These are phyloP conservation scores for Cordyceps sp. DNA, from an alignment of 2,329 filamentous ascomycete genomes.

Conservation along the genomic window DNA sequence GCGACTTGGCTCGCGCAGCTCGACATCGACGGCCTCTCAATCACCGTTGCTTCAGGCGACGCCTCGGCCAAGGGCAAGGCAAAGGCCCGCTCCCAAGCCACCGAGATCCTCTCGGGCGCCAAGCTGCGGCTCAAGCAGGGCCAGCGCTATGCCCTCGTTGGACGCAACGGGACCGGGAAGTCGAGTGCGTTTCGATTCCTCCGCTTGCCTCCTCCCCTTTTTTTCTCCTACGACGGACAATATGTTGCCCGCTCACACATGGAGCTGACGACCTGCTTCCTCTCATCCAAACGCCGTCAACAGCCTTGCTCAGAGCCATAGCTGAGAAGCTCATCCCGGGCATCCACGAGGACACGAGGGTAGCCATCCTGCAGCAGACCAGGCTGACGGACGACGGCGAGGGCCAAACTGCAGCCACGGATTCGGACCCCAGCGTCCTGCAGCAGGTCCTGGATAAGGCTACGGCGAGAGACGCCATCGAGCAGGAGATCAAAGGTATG, in stretches of 20 bases:
- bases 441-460: slow-evolving; percentile 51
- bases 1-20: slow-evolving; percentile 23
- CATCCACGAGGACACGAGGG: slow-evolving; percentile 46
- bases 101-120: slow-evolving; percentile 56
- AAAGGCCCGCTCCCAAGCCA: slow-evolving; percentile 25
- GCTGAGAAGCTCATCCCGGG: slow-evolving; percentile 66
- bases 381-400: slow-evolving; percentile 16
- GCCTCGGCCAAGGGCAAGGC: slow-evolving; percentile 32
- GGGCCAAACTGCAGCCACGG: slow-evolving; percentile 1
- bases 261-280: too few species aligned
- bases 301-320: slow-evolving; percentile 57
- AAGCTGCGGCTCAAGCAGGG: slow-evolving; percentile 57
- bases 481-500: slow-evolving; percentile 42
- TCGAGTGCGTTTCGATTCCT: slow-evolving; percentile 40
- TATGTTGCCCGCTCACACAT: too few species aligned
- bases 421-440: slow-evolving; percentile 30
- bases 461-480: slow-evolving; percentile 36
- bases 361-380: slow-evolving; percentile 57
- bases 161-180: slow-evolving; percentile 70
- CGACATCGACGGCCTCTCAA: slow-evolving; percentile 56
- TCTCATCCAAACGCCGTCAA: not conserved
- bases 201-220: too few species aligned
- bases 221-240: too few species aligned
- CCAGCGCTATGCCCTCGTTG: slow-evolving; percentile 60
- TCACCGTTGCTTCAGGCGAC: slow-evolving; percentile 39